These are phyloP conservation scores for Jackrogersella minutella DNA, from an alignment of 495 filamentous ascomycete species.

Conservation along the genomic window DNA sequence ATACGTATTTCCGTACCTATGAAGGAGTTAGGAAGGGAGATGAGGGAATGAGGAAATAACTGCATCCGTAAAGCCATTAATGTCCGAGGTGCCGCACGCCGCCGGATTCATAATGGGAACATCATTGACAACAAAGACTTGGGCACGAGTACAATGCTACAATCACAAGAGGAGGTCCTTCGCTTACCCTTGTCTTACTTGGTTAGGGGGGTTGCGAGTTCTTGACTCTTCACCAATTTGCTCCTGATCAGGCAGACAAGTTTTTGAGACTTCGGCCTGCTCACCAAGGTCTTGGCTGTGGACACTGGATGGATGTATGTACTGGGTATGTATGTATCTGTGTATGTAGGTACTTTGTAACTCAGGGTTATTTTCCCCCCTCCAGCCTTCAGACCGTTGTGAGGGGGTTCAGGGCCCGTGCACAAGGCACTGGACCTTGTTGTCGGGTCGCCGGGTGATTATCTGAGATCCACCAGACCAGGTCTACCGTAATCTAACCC, in stretches of 20 bases:
- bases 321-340: too few species aligned
- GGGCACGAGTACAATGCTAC: constrained; percentile 1
- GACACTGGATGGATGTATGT: too few species aligned
- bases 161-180: background rate
- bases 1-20: background rate
- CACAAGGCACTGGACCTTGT: constrained; percentile 18
- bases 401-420: constrained; percentile 6
- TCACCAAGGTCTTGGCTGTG: background rate
- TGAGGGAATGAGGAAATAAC: constrained; percentile 3
- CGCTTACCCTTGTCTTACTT: constrained; percentile 18
- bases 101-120: constrained; percentile 16
- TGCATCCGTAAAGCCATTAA: constrained; percentile 17
- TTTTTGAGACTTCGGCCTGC: constrained; percentile 5
- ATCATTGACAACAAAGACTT: constrained; percentile 18
- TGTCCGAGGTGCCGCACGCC: constrained; percentile 18
- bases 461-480: constrained; percentile 30
- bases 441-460: constrained; percentile 36
- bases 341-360: too few species aligned
- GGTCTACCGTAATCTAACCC: constrained; percentile 17
- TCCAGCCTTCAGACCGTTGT: background rate
- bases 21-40: background rate
- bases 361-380: background rate
- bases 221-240: background rate
- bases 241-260: constrained; percentile 15
- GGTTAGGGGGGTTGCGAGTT: background rate